Conservation (phyloP, 345 rosid species). For the Eucalyptus decipiens region DNA sequence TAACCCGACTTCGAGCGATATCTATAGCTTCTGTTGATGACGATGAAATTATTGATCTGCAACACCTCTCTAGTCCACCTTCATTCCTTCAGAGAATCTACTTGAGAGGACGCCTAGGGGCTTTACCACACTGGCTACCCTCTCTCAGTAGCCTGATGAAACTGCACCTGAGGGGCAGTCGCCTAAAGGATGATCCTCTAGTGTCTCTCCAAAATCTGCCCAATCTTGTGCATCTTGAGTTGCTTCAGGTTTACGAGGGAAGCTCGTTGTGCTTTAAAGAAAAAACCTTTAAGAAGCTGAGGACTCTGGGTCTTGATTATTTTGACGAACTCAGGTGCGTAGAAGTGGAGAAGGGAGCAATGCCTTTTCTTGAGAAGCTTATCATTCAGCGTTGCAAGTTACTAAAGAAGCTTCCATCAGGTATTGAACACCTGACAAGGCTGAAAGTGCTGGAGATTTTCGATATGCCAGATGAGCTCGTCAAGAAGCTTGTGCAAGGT, state of each 20-base stretch:
- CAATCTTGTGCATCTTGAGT: constrained; percentile 22
- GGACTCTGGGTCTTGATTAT: constrained; percentile 13
- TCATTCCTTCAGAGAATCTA: constrained; percentile 11
- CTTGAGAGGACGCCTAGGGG: constrained; percentile 12
- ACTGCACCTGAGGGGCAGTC: constrained; percentile 9
- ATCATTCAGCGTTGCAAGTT: constrained; percentile 11
- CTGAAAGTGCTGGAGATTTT: constrained; percentile 18
- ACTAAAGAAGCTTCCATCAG: constrained; percentile 7
- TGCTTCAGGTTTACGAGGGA: constrained; percentile 10
- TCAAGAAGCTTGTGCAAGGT: constrained; percentile 1
- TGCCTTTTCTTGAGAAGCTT: constrained; percentile 13
- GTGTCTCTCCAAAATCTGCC: constrained; percentile 11
- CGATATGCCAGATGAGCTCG: constrained; percentile 16
- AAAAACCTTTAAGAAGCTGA: constrained; percentile 15
- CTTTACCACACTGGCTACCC: constrained; percentile 16
- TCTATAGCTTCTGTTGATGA: constrained; percentile 9
- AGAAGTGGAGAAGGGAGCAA: constrained; percentile 9
- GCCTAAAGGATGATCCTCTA: constrained; percentile 15
- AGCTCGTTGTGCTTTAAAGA: background rate
- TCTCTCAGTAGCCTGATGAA: constrained; percentile 11
- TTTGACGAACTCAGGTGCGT: constrained; percentile 8
- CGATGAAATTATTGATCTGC: constrained; percentile 13
- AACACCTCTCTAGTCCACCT: constrained; percentile 15
- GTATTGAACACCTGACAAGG: constrained; percentile 12
- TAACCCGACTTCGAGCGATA: constrained; percentile 10